Evolutionary conservation across 1,284 basidiomycete species (phyloP).

Genomic region (Apiotrichum laibachii): DNA sequence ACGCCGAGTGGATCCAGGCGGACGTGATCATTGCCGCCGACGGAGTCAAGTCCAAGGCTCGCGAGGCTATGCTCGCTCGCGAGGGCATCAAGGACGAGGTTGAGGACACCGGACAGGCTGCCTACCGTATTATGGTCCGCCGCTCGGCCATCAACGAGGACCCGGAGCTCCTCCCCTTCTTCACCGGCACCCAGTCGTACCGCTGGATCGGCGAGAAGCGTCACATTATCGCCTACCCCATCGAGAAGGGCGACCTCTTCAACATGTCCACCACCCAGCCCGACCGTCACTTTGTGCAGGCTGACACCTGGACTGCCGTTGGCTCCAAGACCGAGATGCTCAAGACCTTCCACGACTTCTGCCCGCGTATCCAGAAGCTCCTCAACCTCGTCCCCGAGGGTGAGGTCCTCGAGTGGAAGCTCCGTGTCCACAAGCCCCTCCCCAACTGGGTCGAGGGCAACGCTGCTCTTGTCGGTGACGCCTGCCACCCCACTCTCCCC

Average conservation of each 20-base stretch:
- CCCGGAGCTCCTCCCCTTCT: constrained; percentile 46
- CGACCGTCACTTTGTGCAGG: constrained; percentile 43
- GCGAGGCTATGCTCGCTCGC: constrained; percentile 40
- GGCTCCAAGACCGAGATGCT: constrained; percentile 47
- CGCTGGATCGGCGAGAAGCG: constrained; percentile 50
- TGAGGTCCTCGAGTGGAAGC: constrained; percentile 50
- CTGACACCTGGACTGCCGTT: constrained; percentile 45
- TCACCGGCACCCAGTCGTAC: constrained; percentile 39
- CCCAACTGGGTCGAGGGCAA: constrained; percentile 44
- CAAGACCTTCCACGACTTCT: constrained; percentile 44
- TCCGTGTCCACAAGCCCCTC: constrained; percentile 46
- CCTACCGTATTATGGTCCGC: constrained; percentile 49
- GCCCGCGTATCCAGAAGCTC: constrained; percentile 48
- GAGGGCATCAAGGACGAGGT: constrained; percentile 44
- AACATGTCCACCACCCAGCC: constrained; percentile 51
- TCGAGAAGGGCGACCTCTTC: constrained; percentile 40
- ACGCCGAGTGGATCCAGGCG: constrained; percentile 39
- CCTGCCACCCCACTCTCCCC: constrained; percentile 45
- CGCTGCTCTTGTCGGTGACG: constrained; percentile 38
- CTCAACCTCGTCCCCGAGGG: constrained; percentile 45
- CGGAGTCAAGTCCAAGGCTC: constrained; percentile 45
- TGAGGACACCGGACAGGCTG: constrained; percentile 50
- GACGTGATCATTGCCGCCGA: constrained; percentile 50
- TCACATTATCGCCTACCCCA: constrained; percentile 51
- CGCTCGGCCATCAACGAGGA: constrained; percentile 42